Evolutionary conservation across 2,329 filamentous ascomycete species (phyloP).

Genomic region (Aspergillus pseudonomiae): DNA sequence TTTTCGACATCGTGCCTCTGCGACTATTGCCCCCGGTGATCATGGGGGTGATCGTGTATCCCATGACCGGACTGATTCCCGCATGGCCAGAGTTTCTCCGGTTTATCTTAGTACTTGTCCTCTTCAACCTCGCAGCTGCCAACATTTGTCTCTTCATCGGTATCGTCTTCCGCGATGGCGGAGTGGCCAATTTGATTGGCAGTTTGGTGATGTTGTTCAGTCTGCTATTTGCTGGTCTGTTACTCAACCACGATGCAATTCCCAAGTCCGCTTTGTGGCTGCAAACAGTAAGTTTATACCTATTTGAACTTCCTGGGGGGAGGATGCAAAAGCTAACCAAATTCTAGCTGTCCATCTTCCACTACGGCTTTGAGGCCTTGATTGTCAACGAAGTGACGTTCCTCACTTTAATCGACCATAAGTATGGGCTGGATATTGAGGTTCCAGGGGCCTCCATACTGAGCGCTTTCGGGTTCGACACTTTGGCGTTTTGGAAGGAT

Average conservation of each 20-base stretch:
- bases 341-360: slow-evolving; percentile 83
- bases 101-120: slow-evolving; percentile 86
- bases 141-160: slow-evolving; percentile 95
- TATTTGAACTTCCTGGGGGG: background rate
- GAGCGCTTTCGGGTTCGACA: slow-evolving; percentile 93
- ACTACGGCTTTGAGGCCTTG: slow-evolving; percentile 93
- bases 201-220: slow-evolving; percentile 98
- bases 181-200: slow-evolving; percentile 90
- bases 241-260: slow-evolving; percentile 93
- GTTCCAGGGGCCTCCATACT: slow-evolving; percentile 93
- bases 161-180: slow-evolving; percentile 87
- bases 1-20: slow-evolving; percentile 97
- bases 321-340: slow-evolving; percentile 23
- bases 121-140: slow-evolving; percentile 94
- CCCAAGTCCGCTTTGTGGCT: slow-evolving; percentile 84
- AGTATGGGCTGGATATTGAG: slow-evolving; percentile 95
- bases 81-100: slow-evolving; percentile 82
- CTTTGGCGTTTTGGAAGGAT: slow-evolving; percentile 81
- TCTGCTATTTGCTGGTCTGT: slow-evolving; percentile 86
- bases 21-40: slow-evolving; percentile 91
- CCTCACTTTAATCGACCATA: slow-evolving; percentile 85
- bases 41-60: slow-evolving; percentile 94
- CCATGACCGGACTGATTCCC: slow-evolving; percentile 91
- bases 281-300: slow-evolving; percentile 65
- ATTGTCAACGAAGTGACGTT: slow-evolving; percentile 97